Evolutionary conservation across 2,329 filamentous ascomycete genomes (phyloP), one percentile per base, ranked within the genome.

Genomic region (Chalaropsis thielavioides): DNA sequence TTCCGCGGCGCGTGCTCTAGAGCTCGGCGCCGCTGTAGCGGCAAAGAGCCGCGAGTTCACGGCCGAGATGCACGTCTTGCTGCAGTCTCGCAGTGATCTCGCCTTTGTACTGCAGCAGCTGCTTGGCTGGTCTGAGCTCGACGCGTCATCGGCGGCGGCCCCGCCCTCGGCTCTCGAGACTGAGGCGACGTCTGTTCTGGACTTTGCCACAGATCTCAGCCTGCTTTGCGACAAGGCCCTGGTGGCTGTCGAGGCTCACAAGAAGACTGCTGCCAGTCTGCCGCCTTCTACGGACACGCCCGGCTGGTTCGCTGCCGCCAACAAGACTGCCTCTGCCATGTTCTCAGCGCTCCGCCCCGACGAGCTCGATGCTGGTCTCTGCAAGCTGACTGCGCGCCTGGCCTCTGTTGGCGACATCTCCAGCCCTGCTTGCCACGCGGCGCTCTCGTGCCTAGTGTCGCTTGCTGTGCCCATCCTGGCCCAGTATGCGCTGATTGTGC

Each of bases 181-280:
- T 22, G 22, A 1, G 3, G 35, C 24, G 49, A 61, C 1, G 58
- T 68, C 79, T 19, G 31, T 68, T 13, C 58, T 67, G 6, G 72
- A 75, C 0, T 81, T 91, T 56, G 81, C 84, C 51, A 75, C 79
- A 15, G 76, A 79, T 2, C 74, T 90, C 1, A 81, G 89, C 44
- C 81, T 75, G 0, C 77, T 88, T n/a, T 82, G 87, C 59, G 89
- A 95, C 73, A 83, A 83, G 61, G 82, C 92, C 35, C 83, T 96
- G 1, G 87, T 92, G 43, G 86, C 88, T 0, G 80, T 95, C 60
- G 90, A 96, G 73, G 83, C 86, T 68, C 80, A 88, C 58, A 82
- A 83, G 66, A 82, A 82, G 67, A 75, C 79, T 1, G 75, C 83
- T 8, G 74, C 77, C 11, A 76, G 77, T 2, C 38, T 86, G 1